Evolutionary conservation across 1,284 basidiomycete genomes (phyloP), one percentile per base, ranked within the genome.

Genomic region (Pholiota adiposa): DNA sequence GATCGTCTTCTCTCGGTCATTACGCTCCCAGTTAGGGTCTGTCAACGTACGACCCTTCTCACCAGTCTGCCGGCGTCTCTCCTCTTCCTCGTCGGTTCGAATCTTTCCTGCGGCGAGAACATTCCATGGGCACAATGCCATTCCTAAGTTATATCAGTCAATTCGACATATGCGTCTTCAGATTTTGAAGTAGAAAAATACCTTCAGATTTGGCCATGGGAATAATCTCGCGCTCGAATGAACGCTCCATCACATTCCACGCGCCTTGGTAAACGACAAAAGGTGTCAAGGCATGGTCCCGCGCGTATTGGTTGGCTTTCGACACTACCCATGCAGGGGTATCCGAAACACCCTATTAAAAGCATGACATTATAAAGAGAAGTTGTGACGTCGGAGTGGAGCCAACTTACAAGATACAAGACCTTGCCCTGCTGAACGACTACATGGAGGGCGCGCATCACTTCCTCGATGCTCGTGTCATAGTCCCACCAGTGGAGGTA

Each of bases 401-500:
- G 4, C 1, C 12, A 21, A 21, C 31, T 27, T 59, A 81, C 81
- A 1, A 84, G 73, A 63, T 85, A 85, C 0, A 83, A 68, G 11
- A 85, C 79, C 57, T 83, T 81, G 16, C 80, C 78, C 34, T 73
- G 71, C 14, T 68, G 61, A 21, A 85, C 75, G 23, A 82, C 72
- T 31, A 71, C 70, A 63, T 84, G 79, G 1, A 85, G 72, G 4
- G 72, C 68, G 51, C 78, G 72, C 84, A 87, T 86, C 16, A 86
- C 72, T 66, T 87, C 84, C 63, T 83, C 81, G 56, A 87, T 71
- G 41, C 75, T 78, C 11, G 84, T 84, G 8, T 77, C 74, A 58
- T 64, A 84, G 67, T 84, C 81, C 80, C 79, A 83, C 76, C 77
- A 83, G 67, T 85, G 84, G 12, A 85, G 69, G 69, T 85, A 86